Conservation (phyloP, 805 yeast species). For the Saturnispora sanitii region DNA sequence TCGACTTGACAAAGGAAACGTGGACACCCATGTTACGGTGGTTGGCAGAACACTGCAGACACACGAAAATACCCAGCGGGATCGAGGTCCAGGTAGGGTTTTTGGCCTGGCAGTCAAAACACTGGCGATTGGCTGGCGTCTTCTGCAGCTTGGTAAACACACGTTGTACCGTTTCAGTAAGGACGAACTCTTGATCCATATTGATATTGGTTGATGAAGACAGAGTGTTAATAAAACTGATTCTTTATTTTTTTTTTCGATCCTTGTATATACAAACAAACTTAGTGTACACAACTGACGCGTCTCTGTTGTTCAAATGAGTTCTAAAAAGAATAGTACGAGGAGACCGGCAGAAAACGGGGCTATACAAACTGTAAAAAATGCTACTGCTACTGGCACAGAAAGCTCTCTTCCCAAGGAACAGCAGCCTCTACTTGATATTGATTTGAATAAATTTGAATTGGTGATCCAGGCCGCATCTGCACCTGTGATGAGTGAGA, state of each 20-base stretch:
- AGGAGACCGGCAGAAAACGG: no score
- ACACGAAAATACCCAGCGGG: constrained; percentile 86
- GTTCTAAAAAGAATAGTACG: no score
- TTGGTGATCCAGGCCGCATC: constrained; percentile 20
- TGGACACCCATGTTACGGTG: constrained; percentile 96
- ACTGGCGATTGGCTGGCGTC: constrained; percentile 63
- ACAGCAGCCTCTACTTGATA: no score
- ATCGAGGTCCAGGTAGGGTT: constrained; percentile 99
- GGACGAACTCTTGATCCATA: constrained; percentile 35
- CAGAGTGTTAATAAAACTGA: no score
- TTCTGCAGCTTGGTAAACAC: constrained; percentile 56
- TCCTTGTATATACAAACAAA: no score
- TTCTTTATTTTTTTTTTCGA: background rate
- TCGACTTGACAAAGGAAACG: constrained; percentile 86
- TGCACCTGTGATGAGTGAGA: constrained; percentile 36
- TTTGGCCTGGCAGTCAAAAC: constrained; percentile 90
- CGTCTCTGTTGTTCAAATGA: no score
- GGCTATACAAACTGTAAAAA: no score
- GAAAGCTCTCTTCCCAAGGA: no score
- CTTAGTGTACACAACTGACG: no score
- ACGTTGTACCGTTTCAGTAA: constrained; percentile 57
- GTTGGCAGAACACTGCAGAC: constrained; percentile 90
- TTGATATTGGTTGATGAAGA: no score
- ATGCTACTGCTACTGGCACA: no score
- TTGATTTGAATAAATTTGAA: constrained; percentile 15